Base-by-base conservation (phyloP, 225 moss, liverwort and hornwort genomes). In the Pleurozium schreberi region DNA sequence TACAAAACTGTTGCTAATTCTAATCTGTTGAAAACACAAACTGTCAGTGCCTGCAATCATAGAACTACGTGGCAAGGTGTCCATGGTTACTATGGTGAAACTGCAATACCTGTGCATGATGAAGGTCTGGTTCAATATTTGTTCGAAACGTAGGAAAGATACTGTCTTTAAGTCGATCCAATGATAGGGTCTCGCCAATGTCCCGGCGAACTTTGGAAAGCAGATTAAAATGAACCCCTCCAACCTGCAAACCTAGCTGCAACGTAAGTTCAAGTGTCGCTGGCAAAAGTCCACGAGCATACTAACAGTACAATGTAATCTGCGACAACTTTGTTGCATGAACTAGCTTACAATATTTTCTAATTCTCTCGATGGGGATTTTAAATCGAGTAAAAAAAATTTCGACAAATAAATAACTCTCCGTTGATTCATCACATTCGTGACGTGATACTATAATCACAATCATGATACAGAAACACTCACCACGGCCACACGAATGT, bases 161-260 rank as follows among this genome's bases (percentile, higher is more conserved):
- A 89, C 96, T 95, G 80, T 96, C 96, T 88, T 95, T 94, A 71
- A 96, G 96, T 67, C 93, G 94, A 91, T 96, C 96, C 92, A 96
- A 88, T 86, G 96, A 96, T 86, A 96, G 88, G 66, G 92, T 96
- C 90, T 96, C 95, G 89, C 94, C 96, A 92, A 95, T 96, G 87
- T 96, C 96, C 85, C 96, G 95, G 40, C 96, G 96, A 73, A 96
- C 96, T 95, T 96, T 96, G 66, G 96, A 94, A 76, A 96, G 95
- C 91, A 96, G 84, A 81, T 95, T 96, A 71, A 96, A 96, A 88
- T 96, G 95, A 89, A 96, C 95, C 77, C 96, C 96, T 90, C 96
- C 96, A 68, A 96, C 95, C 96, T 96, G 94, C 89, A 85, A 90
- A 88, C 80, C 91, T 92, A 91, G 87, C 83, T 86, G 83, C 52